phyloP scores from a whole-genome alignment of 148 eudicot species.

The Rhododendron ovatum region DNA sequence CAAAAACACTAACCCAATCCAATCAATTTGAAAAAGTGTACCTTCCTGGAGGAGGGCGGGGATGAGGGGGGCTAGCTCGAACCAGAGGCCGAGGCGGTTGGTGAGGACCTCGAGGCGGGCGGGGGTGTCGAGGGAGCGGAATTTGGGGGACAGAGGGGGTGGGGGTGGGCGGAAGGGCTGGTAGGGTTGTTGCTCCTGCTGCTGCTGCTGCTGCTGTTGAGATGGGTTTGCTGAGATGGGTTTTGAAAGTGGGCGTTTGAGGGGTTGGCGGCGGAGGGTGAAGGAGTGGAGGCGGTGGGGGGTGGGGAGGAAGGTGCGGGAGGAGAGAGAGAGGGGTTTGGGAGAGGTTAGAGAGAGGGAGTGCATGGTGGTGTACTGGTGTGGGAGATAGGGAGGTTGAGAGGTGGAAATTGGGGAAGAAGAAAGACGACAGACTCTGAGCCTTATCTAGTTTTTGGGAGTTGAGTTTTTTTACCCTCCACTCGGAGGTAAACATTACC shows the following conservation, averaged over 20 bases:
- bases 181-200: constrained; percentile 46
- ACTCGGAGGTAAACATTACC: too few species aligned
- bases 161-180: constrained; percentile 83
- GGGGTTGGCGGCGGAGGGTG: constrained; percentile 12
- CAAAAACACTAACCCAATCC: too few species aligned
- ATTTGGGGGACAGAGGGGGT: constrained; percentile 54
- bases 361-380: background rate
- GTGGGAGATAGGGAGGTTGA: background rate
- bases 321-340: constrained; percentile 19
- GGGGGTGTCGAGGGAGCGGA: constrained; percentile 49
- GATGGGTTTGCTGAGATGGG: constrained; percentile 16
- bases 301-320: constrained; percentile 19
- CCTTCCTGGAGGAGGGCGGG: constrained; percentile 51
- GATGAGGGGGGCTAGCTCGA: constrained; percentile 74
- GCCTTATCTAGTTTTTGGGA: constrained; percentile 4
- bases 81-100: constrained; percentile 73
- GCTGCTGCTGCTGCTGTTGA: constrained; percentile 11
- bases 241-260: constrained; percentile 12
- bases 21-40: background rate
- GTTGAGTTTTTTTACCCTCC: too few species aligned
- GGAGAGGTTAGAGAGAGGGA: constrained; percentile 7
- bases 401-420: background rate
- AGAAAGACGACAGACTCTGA: background rate
- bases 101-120: constrained; percentile 54
- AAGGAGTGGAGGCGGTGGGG: constrained; percentile 8